These are phyloP conservation scores for Ailanthus altissimus DNA, from an alignment of 345 rosid genomes.

Conservation along the genomic window DNA sequence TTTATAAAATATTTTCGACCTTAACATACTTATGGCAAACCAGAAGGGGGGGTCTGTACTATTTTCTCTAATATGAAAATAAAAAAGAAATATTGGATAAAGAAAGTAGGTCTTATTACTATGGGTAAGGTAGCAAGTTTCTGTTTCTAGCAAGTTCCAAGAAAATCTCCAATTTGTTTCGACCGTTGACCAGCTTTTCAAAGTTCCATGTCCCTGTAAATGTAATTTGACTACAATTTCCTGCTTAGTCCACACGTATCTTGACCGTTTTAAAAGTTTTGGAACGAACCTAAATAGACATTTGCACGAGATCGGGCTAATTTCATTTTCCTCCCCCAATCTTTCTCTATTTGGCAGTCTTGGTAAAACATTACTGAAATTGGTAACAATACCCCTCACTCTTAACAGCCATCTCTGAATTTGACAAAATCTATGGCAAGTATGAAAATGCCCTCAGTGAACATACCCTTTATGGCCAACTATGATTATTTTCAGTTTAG, in stretches of 20 bases:
- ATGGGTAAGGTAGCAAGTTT: too few species aligned
- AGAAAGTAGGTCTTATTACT: neutral
- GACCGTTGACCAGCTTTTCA: neutral
- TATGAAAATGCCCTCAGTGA: too few species aligned
- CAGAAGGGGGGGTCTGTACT: neutral
- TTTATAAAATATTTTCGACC: neutral
- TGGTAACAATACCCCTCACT: too few species aligned
- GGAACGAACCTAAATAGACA: neutral
- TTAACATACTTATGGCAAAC: neutral
- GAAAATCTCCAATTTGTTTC: neutral
- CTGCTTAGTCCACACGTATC: neutral
- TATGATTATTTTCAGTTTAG: too few species aligned
- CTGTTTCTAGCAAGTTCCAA: neutral
- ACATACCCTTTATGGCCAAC: too few species aligned
- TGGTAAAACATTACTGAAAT: too few species aligned
- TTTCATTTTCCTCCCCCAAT: too few species aligned
- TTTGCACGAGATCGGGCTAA: too few species aligned
- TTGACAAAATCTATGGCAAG: too few species aligned
- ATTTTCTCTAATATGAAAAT: neutral
- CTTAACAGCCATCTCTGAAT: too few species aligned
- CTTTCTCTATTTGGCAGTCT: too few species aligned
- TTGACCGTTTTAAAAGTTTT: neutral
- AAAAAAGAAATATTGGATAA: too few species aligned
- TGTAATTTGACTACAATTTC: neutral
- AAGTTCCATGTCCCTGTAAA: neutral